A percentile compares a stretch with the other conserved stretches of the same genome.
Evolutionary conservation across 2,329 filamentous ascomycete genomes (phyloP).

Genomic region (Aspergillus fischeri): DNA sequence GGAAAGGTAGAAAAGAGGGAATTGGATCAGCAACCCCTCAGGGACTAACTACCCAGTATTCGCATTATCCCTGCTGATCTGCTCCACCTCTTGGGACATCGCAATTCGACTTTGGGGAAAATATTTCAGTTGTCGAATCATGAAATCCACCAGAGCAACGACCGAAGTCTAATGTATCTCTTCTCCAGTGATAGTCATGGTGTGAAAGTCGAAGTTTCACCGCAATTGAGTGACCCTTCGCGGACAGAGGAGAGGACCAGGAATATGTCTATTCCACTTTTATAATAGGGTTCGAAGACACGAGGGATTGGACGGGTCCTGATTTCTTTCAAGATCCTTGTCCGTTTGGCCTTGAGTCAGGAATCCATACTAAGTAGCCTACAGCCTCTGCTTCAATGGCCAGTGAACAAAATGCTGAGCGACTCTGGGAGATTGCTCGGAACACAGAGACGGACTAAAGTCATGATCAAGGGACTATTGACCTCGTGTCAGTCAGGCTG

Average conservation of each 20-base stretch:
- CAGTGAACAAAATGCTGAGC: not conserved
- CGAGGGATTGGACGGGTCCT: not conserved
- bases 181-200: not conserved
- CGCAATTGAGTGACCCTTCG: not conserved
- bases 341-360: not conserved
- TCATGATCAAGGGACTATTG: no score
- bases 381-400: not conserved
- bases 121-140: not conserved
- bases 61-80: constrained; percentile 11
- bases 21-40: not conserved
- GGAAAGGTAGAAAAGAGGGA: not conserved
- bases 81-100: constrained; percentile 3
- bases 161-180: not conserved
- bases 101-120: not conserved
- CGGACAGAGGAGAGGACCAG: not conserved
- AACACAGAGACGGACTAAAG: not conserved
- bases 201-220: not conserved
- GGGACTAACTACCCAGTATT: not conserved
- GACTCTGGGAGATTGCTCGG: not conserved
- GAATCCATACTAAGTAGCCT: not conserved
- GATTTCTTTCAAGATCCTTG: not conserved
- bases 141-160: not conserved
- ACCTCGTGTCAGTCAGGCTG: no score
- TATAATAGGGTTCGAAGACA: not conserved
- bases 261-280: not conserved